Evolutionary conservation across 2,329 filamentous ascomycete species (phyloP).

Genomic region (Chaetomium strumarium): DNA sequence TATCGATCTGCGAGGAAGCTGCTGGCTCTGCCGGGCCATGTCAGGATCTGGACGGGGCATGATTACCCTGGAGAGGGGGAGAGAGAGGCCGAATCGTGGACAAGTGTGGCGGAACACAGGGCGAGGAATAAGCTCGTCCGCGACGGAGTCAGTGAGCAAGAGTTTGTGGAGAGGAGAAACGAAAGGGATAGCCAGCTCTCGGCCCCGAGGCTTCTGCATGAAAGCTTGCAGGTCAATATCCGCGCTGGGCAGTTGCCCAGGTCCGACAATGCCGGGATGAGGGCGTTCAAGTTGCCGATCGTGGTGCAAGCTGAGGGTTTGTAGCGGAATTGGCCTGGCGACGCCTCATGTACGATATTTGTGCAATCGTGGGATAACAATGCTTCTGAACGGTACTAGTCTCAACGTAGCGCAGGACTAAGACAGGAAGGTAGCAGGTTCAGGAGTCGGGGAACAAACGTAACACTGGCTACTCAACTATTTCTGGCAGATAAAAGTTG

Average conservation of each 20-base stretch:
- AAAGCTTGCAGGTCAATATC: constrained; percentile 48
- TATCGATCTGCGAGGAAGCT: constrained; percentile 40
- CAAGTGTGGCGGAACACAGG: constrained; percentile 43
- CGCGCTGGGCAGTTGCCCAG: constrained; percentile 41
- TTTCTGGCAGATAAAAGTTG: too few species aligned
- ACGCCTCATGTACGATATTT: background rate
- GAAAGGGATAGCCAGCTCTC: constrained; percentile 39
- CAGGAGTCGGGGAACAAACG: too few species aligned
- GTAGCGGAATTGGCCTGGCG: background rate
- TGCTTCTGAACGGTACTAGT: too few species aligned
- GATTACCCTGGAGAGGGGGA: constrained; percentile 44
- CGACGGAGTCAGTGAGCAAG: constrained; percentile 35
- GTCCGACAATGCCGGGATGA: constrained; percentile 26
- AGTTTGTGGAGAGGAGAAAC: constrained; percentile 39
- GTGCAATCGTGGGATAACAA: background rate
- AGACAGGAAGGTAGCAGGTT: too few species aligned
- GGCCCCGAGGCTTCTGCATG: constrained; percentile 44
- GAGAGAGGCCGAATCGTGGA: constrained; percentile 32
- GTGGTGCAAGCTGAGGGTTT: constrained; percentile 19
- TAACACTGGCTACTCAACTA: too few species aligned
- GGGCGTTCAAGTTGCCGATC: constrained; percentile 34
- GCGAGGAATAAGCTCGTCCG: constrained; percentile 43
- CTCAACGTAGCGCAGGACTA: too few species aligned
- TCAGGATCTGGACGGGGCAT: constrained; percentile 49
- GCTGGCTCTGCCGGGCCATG: constrained; percentile 36